Evolutionary conservation across 805 yeast species (phyloP).

Genomic region (Nakazawaea wyomingensis): DNA sequence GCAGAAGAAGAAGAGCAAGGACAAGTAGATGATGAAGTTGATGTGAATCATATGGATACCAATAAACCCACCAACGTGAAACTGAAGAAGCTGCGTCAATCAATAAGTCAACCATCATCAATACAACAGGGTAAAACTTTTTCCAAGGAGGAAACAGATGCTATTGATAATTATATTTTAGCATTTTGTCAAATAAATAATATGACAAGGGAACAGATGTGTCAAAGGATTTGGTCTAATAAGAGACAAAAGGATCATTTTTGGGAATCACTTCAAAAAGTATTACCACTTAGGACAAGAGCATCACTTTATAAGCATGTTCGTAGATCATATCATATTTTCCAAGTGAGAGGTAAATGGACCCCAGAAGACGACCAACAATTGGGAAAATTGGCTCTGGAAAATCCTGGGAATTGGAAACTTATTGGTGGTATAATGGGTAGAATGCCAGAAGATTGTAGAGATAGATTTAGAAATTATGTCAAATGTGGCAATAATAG

Average conservation of each 20-base stretch:
- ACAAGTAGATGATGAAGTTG: background rate
- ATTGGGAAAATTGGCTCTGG: slow-evolving; percentile 56
- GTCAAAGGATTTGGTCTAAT: slow-evolving; percentile 83
- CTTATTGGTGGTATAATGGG: slow-evolving; percentile 72
- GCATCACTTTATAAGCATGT: slow-evolving; percentile 93
- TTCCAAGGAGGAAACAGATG: slow-evolving; percentile 58
- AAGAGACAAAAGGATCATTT: slow-evolving; percentile 82
- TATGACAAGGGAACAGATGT: slow-evolving; percentile 61
- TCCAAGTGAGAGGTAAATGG: slow-evolving; percentile 89
- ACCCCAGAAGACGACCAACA: slow-evolving; percentile 71
- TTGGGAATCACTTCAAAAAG: slow-evolving; percentile 79
- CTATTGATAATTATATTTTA: slow-evolving; percentile 66
- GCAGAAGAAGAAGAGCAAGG: background rate
- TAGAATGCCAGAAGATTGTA: slow-evolving; percentile 96
- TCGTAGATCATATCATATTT: slow-evolving; percentile 81
- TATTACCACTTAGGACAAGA: slow-evolving; percentile 78
- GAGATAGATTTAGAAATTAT: slow-evolving; percentile 95
- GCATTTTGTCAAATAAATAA: slow-evolving; percentile 63
- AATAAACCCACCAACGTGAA: background rate
- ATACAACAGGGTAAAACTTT: slow-evolving; percentile 33
- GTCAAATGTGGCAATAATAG: slow-evolving; percentile 84
- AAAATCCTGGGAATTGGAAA: slow-evolving; percentile 84
- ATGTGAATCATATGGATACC: background rate
- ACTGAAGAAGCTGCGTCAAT: background rate
- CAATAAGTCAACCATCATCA: slow-evolving; percentile 12